These are phyloP conservation scores for Leccinum uliginosum DNA, from an alignment of 768 basidiomycete genomes.

Conservation along the genomic window DNA sequence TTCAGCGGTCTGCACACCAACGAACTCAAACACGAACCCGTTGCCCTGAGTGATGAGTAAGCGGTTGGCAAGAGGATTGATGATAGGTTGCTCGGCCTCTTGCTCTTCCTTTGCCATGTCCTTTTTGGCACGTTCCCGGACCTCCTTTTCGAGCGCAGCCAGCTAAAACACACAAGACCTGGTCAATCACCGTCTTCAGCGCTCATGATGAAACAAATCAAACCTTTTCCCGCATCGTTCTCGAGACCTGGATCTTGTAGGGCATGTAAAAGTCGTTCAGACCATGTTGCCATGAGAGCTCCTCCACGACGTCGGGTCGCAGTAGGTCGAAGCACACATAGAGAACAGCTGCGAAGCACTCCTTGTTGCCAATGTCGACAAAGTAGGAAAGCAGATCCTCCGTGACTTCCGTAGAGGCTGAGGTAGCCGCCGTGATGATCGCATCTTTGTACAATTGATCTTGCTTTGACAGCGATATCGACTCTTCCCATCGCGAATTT, in stretches of 20 bases:
- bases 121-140: slow-evolving; percentile 83
- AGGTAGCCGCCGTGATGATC: slow-evolving; percentile 87
- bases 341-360: slow-evolving; percentile 89
- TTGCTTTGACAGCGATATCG: slow-evolving; percentile 90
- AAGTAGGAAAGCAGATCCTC: slow-evolving; percentile 96
- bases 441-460: slow-evolving; percentile 98
- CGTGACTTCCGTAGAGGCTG: slow-evolving; percentile 79
- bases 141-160: slow-evolving; percentile 79
- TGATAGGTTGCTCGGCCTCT: slow-evolving; percentile 82
- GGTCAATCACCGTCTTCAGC: slow-evolving; percentile 7
- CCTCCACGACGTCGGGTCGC: slow-evolving; percentile 87
- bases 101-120: slow-evolving; percentile 85
- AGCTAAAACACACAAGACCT: slow-evolving; percentile 40
- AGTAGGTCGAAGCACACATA: slow-evolving; percentile 96
- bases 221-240: slow-evolving; percentile 74
- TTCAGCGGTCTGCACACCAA: slow-evolving; percentile 2
- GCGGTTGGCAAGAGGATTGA: slow-evolving; percentile 63
- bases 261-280: slow-evolving; percentile 98
- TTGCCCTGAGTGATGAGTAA: slow-evolving; percentile 75
- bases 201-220: slow-evolving; percentile 6
- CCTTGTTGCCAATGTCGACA: slow-evolving; percentile 97
- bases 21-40: slow-evolving; percentile 33
- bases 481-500: slow-evolving; percentile 95
- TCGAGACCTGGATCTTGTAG: slow-evolving; percentile 84
- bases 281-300: slow-evolving; percentile 94